Evolutionary conservation across 2,329 filamentous ascomycete genomes (phyloP).

Genomic region (Scorias spongiosa): DNA sequence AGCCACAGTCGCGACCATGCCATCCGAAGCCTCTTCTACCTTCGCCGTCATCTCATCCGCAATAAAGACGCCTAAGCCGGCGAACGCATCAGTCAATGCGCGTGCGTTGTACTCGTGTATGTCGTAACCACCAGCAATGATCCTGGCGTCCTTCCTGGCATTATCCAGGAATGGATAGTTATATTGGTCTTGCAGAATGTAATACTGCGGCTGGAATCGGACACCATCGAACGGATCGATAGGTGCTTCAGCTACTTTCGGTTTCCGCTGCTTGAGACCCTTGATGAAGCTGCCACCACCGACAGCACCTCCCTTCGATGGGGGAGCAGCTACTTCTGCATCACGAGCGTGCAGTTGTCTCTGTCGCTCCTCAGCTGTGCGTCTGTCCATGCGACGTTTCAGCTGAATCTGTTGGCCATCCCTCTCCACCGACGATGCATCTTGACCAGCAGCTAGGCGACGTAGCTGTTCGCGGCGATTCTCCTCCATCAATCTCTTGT

Average conservation of each 20-base stretch:
- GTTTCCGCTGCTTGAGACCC: slow-evolving; percentile 54
- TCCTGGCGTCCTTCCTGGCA: slow-evolving; percentile 48
- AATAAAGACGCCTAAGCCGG: slow-evolving; percentile 75
- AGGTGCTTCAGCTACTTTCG: slow-evolving; percentile 50
- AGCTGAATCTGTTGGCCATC: slow-evolving; percentile 46
- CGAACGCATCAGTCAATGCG: slow-evolving; percentile 76
- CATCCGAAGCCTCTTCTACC: slow-evolving; percentile 20
- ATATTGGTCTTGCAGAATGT: slow-evolving; percentile 54
- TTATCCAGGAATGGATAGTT: slow-evolving; percentile 58
- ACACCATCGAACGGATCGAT: slow-evolving; percentile 84
- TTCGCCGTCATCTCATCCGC: slow-evolving; percentile 48
- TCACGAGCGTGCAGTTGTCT: slow-evolving; percentile 29
- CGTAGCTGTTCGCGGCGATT: slow-evolving; percentile 55
- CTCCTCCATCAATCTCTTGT: slow-evolving; percentile 47
- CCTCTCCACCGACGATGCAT: slow-evolving; percentile 40
- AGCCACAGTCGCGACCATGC: slow-evolving; percentile 19
- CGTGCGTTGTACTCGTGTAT: slow-evolving; percentile 67
- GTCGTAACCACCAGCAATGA: slow-evolving; percentile 69
- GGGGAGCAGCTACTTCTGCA: slow-evolving; percentile 6
- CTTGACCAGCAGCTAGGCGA: slow-evolving; percentile 48
- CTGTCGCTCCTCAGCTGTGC: slow-evolving; percentile 30
- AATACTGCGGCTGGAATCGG: slow-evolving; percentile 46
- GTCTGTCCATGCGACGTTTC: slow-evolving; percentile 55
- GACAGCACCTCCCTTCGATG: slow-evolving; percentile 9
- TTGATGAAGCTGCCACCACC: slow-evolving; percentile 48